Evolutionary conservation across 148 eudicot species (phyloP), one percentile per base, ranked within the genome.

Genomic region (Persicaria tinctoria): DNA sequence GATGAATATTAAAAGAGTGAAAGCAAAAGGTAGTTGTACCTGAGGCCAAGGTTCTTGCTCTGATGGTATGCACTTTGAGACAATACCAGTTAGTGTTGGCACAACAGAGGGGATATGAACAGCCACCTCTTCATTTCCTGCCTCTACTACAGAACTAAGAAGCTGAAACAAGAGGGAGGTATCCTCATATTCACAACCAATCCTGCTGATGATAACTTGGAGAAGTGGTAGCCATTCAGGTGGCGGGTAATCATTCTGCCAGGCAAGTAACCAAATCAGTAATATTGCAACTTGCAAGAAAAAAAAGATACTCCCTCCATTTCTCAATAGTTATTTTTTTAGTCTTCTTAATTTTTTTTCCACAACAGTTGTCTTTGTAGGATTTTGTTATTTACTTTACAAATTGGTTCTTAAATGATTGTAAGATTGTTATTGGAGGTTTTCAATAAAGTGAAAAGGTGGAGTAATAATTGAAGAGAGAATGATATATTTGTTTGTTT

Each of bases 171-270:
- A 75, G 80, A 89, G 72, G 56, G 93, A 79, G 66, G 83, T 77
- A 75, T 91, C 96, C 75, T 89, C 89, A 70, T 84, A 80, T 78
- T 86, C 89, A 57, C 75, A 78, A 66, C 82, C 85, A 74, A 89
- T 82, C 79, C 84, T 83, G 80, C 87, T 74, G 79, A 84, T 79
- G 55, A 89, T 81, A 68, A 86, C 87, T 87, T 85, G 88, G 80
- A 91, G 91, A 81, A 91, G 84, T 18, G 89, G 89, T 74, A 89
- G 74, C 96, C 96, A 91, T 54, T 89, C 93, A 78, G 87, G 86
- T 71, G 96, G 93, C 54, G 78, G 75, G 83, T 83, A 89, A 5
- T 86, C 96, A 76, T 89, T 91, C 96, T 90, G 92, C 60, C 18
- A 66, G 47, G 70, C 17, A 66, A 38, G 48, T 38, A 66, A 66